Conservation (phyloP, 257 asterid species). For the Przewalskia tangutica region DNA sequence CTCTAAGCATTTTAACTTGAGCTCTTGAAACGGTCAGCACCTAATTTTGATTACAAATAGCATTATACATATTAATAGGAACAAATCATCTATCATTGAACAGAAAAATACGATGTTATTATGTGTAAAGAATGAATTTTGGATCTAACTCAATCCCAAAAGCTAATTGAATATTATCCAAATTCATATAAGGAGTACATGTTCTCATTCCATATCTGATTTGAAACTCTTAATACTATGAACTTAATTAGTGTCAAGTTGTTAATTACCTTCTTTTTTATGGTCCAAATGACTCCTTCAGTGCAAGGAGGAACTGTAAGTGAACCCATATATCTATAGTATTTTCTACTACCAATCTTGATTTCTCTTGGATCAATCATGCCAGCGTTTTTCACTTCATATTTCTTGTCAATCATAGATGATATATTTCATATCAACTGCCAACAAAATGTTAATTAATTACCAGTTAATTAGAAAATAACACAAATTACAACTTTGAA, state of each 20-base stretch:
- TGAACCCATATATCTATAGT: conserved; percentile 53
- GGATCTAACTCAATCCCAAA: too few relatives aligned
- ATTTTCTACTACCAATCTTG: conserved; percentile 15
- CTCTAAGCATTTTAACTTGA: conserved; percentile 49
- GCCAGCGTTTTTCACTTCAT: conserved; percentile 20
- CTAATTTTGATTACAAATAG: conserved; percentile 19
- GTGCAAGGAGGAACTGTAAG: conserved; percentile 74
- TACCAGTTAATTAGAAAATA: neutral
- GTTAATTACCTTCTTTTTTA: conserved; percentile 35
- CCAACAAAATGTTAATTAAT: neutral
- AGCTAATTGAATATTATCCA: too few relatives aligned
- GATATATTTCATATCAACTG: conserved; percentile 36
- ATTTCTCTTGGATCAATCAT: conserved; percentile 39
- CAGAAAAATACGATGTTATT: neutral
- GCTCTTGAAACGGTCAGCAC: conserved; percentile 48
- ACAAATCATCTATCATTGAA: neutral
- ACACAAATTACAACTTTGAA: neutral
- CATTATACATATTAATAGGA: neutral
- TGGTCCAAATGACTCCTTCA: conserved; percentile 65
- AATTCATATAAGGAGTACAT: too few relatives aligned
- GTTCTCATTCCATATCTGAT: too few relatives aligned
- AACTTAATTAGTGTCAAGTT: neutral
- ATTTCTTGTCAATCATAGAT: conserved; percentile 19
- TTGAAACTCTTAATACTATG: too few relatives aligned
- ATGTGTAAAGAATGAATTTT: too few relatives aligned